A percentile compares a stretch with the other conserved stretches of the same genome.
Evolutionary conservation across 2,329 filamentous ascomycete species (phyloP).

Genomic region (Diplodia scrobiculata): DNA sequence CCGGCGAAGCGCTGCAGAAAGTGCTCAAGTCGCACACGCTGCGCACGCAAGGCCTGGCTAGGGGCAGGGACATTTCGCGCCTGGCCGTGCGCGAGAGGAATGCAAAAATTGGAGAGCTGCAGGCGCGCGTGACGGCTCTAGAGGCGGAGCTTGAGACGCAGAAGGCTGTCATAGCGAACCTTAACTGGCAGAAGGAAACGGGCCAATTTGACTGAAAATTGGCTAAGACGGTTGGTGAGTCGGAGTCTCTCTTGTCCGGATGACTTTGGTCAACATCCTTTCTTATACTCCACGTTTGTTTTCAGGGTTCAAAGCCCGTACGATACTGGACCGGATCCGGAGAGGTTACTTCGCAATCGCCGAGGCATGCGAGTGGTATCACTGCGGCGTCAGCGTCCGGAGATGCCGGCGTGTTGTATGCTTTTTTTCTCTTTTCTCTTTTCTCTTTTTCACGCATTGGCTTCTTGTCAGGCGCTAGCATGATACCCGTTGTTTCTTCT

Average conservation of each 20-base stretch:
- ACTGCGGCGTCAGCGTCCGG: not conserved
- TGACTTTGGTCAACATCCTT: no score
- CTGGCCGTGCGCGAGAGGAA: slow-evolving; percentile 65
- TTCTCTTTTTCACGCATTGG: not conserved
- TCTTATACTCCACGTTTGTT: not conserved
- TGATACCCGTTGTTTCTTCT: not conserved
- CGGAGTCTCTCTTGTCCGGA: no score
- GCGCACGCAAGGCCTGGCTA: slow-evolving; percentile 62
- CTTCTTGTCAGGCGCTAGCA: not conserved
- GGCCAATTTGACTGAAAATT: slow-evolving; percentile 13
- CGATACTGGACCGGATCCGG: not conserved
- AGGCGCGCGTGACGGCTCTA: slow-evolving; percentile 63
- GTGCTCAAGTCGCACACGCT: slow-evolving; percentile 55
- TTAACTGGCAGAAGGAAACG: slow-evolving; percentile 39
- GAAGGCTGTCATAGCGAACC: slow-evolving; percentile 48
- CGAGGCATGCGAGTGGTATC: not conserved
- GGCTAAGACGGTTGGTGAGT: not conserved
- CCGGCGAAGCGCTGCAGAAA: slow-evolving; percentile 33
- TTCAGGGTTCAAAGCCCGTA: not conserved
- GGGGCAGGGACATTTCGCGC: slow-evolving; percentile 68
- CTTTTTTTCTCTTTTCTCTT: not conserved
- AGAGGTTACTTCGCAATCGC: not conserved
- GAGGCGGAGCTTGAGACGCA: slow-evolving; percentile 60
- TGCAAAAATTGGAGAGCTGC: slow-evolving; percentile 64
- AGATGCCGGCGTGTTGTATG: not conserved